phyloP scores from a whole-genome alignment of 2,329 filamentous ascomycete species.

The Phialemonium atrogriseum region DNA sequence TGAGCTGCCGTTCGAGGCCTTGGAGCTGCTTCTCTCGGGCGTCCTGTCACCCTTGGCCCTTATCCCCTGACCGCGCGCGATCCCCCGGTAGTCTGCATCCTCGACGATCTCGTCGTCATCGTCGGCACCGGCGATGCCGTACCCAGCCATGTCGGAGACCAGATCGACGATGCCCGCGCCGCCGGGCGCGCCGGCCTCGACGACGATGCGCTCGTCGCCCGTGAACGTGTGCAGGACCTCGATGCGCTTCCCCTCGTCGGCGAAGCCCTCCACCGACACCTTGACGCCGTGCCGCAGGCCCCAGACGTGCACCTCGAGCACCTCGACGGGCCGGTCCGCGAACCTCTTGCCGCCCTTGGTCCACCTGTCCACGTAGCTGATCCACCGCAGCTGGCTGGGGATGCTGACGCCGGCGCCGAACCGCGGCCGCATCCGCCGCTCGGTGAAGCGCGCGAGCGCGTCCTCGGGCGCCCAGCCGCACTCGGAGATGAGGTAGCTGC shows the following conservation, averaged over 20 bases:
- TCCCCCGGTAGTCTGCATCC: slow-evolving; percentile 19
- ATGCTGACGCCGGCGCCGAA: slow-evolving; percentile 91
- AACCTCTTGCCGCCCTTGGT: slow-evolving; percentile 67
- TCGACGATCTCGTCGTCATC: slow-evolving; percentile 26
- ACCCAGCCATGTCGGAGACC: slow-evolving; percentile 44
- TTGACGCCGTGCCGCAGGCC: slow-evolving; percentile 83
- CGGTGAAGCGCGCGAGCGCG: slow-evolving; percentile 56
- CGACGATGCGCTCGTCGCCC: slow-evolving; percentile 60
- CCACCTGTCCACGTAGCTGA: slow-evolving; percentile 87
- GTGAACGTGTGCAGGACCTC: slow-evolving; percentile 75
- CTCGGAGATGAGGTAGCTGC: slow-evolving; percentile 84
- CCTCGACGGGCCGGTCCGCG: slow-evolving; percentile 72
- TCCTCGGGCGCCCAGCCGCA: slow-evolving; percentile 53
- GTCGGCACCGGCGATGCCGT: slow-evolving; percentile 16
- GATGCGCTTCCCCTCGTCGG: slow-evolving; percentile 83
- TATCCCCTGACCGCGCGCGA: not conserved
- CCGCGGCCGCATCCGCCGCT: slow-evolving; percentile 77
- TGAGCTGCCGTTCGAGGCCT: slow-evolving; percentile 13
- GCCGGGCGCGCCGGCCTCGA: slow-evolving; percentile 48
- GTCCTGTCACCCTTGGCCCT: slow-evolving; percentile 16
- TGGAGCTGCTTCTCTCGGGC: slow-evolving; percentile 6
- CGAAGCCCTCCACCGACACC: slow-evolving; percentile 74
- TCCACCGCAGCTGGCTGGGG: slow-evolving; percentile 80
- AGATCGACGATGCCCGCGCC: slow-evolving; percentile 41
- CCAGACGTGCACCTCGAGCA: slow-evolving; percentile 85